phyloP scores from a whole-genome alignment of 1,139 yeast species.

The Geotrichum aggregatum region DNA sequence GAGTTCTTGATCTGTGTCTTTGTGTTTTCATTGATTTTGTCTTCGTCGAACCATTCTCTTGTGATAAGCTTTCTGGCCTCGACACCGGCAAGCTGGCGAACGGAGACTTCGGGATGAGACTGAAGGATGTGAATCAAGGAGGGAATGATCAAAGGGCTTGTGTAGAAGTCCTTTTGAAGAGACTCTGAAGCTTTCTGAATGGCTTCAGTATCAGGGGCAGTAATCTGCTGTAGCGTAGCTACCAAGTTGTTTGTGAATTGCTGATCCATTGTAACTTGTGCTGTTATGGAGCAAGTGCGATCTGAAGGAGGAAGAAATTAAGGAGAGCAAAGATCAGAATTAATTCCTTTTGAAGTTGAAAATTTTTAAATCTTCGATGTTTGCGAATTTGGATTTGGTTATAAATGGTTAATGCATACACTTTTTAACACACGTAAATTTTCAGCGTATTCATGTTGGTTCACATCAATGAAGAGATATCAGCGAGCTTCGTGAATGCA shows the following conservation, averaged over 20 bases:
- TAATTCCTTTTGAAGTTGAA: background rate
- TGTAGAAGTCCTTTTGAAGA: slow-evolving; percentile 71
- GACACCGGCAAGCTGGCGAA: slow-evolving; percentile 85
- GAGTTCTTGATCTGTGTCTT: slow-evolving; percentile 63
- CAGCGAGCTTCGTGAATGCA: too few relatives aligned
- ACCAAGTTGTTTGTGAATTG: slow-evolving; percentile 68
- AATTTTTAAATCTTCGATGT: background rate
- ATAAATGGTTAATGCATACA: slow-evolving; percentile 4
- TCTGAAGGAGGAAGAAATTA: slow-evolving; percentile 11
- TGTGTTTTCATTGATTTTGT: slow-evolving; percentile 38
- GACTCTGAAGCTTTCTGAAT: slow-evolving; percentile 79
- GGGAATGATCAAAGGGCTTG: slow-evolving; percentile 68
- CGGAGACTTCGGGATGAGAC: slow-evolving; percentile 54
- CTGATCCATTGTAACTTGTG: slow-evolving; percentile 53
- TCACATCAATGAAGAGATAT: too few relatives aligned
- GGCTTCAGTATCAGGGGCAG: slow-evolving; percentile 69
- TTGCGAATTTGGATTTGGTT: too few relatives aligned
- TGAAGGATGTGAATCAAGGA: slow-evolving; percentile 79
- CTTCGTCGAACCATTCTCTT: slow-evolving; percentile 59
- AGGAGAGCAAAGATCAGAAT: slow-evolving; percentile 10
- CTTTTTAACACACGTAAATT: too few relatives aligned
- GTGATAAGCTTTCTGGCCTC: slow-evolving; percentile 83
- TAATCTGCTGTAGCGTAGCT: slow-evolving; percentile 69
- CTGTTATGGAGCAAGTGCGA: background rate
- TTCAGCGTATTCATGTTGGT: too few relatives aligned